phyloP scores from a whole-genome alignment of 441 rosid genomes.

The Cnidoscolus chayamansa region DNA sequence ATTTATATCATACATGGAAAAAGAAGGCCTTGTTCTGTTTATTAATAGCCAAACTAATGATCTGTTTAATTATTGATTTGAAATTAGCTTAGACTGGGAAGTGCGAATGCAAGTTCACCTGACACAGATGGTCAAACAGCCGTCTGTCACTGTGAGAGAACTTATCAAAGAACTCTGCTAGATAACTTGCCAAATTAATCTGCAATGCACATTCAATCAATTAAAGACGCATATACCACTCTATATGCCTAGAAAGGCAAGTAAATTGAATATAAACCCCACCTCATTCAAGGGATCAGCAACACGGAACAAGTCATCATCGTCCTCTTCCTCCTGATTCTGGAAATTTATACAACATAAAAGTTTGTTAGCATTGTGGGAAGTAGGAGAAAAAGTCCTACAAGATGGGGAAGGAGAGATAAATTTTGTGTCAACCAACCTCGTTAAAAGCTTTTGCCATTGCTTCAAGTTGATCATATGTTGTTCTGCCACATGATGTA shows the following conservation, averaged over 20 bases:
- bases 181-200: slow-evolving; percentile 70
- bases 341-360: slow-evolving; percentile 27
- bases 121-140: slow-evolving; percentile 63
- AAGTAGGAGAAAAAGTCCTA: slow-evolving; percentile 2
- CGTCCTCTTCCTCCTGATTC: slow-evolving; percentile 68
- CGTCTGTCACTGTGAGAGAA: slow-evolving; percentile 47
- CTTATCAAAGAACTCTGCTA: slow-evolving; percentile 55
- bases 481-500: slow-evolving; percentile 50
- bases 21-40: too few species aligned
- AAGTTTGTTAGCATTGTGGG: slow-evolving; percentile 18
- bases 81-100: slow-evolving; percentile 9
- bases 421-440: slow-evolving; percentile 35
- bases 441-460: slow-evolving; percentile 64
- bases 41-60: background rate
- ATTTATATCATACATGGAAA: too few species aligned
- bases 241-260: background rate
- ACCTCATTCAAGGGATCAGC: slow-evolving; percentile 85
- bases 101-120: slow-evolving; percentile 34
- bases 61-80: background rate
- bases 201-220: slow-evolving; percentile 29
- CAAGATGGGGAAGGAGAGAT: background rate
- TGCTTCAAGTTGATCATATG: slow-evolving; percentile 77
- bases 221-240: background rate
- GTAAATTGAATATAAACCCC: slow-evolving; percentile 8
- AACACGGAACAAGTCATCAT: slow-evolving; percentile 44